Base-by-base conservation (phyloP, 2,329 filamentous ascomycete species). In the Cladosporium halotolerans region DNA sequence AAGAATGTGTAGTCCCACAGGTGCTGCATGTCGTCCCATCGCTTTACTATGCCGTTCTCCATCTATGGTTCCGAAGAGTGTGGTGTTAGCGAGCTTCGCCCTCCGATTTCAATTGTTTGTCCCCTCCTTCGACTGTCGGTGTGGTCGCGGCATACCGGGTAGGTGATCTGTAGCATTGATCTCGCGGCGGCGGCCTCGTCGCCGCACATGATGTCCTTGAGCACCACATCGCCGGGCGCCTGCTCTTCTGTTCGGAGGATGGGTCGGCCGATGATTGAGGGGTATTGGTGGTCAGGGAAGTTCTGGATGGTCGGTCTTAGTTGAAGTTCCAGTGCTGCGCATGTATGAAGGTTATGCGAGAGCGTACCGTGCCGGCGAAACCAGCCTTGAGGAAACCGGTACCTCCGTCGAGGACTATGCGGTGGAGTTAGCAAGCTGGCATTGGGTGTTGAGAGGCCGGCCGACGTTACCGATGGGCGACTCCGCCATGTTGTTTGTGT, bases 141-240 rank as follows among this genome's bases (percentile, higher is more conserved):
- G 32, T 38, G 18, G 13, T 51, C 48, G 23, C 23, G 23, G 48
- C 80, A 63, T 80, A 86, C 83, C 63, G 93, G 93, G 72, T 99
- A 99, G 73, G 87, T 95, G 69, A 99, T 95, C 73, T 99, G 93
- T 57, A 99, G 84, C 90, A 96, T 96, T 58, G 88, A 96, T 67
- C 93, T 85, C 61, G 93, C 92, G 51, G 90, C 90, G 13, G 93
- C 91, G 46, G 93, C 93, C 76, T 99, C 92, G 76, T 99, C 93
- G 70, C 93, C 93, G 75, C 92, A 97, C 93, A 99, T 99, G 70
- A 99, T 96, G 76, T 99, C 93, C 81, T 96, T 97, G 73, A 91
- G 83, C 62, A 85, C 77, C 59, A 85, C 80, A 65, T 85, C 81
- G 58, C 79, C 76, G 13, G 59, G 23, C 83, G 86, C 73, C 81